Evolutionary conservation across 768 basidiomycete genomes (phyloP).

Genomic region (Multifurca ochricompacta): DNA sequence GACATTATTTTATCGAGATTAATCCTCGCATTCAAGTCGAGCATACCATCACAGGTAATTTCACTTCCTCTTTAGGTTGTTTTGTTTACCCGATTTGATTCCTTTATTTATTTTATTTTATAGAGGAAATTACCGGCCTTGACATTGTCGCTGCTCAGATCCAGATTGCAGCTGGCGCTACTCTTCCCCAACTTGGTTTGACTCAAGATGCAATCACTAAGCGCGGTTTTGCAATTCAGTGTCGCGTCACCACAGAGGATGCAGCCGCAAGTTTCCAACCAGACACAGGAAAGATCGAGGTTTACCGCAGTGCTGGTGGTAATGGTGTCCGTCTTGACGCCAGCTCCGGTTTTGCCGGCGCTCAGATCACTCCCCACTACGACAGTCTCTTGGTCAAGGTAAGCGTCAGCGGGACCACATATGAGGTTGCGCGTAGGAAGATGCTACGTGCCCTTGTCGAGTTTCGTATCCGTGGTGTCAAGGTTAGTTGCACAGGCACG

Average conservation of each 20-base stretch:
- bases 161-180: conserved; percentile 98
- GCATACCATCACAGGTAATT: conserved; percentile 92
- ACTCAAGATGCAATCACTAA: conserved; percentile 94
- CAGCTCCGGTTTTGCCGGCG: conserved; percentile 95
- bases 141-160: conserved; percentile 99
- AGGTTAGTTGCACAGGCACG: conserved; percentile 42
- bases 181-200: conserved; percentile 88
- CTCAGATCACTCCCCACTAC: conserved; percentile 98
- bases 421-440: conserved; percentile 97
- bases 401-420: conserved; percentile 91
- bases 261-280: conserved; percentile 90
- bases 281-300: conserved; percentile 98
- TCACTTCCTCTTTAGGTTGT: conserved; percentile 5
- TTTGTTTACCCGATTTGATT: background rate
- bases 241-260: conserved; percentile 97
- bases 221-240: conserved; percentile 97
- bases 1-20: conserved; percentile 99
- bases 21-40: conserved; percentile 99
- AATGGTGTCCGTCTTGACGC: conserved; percentile 97
- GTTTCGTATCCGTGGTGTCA: conserved; percentile 98
- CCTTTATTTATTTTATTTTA: too few species aligned
- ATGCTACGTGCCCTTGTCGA: conserved; percentile 99
- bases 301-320: conserved; percentile 97
- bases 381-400: conserved; percentile 97
- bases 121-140: conserved; percentile 99